These are phyloP conservation scores for Osmanthus fragrans DNA, from an alignment of 257 asterid species.

Conservation along the genomic window DNA sequence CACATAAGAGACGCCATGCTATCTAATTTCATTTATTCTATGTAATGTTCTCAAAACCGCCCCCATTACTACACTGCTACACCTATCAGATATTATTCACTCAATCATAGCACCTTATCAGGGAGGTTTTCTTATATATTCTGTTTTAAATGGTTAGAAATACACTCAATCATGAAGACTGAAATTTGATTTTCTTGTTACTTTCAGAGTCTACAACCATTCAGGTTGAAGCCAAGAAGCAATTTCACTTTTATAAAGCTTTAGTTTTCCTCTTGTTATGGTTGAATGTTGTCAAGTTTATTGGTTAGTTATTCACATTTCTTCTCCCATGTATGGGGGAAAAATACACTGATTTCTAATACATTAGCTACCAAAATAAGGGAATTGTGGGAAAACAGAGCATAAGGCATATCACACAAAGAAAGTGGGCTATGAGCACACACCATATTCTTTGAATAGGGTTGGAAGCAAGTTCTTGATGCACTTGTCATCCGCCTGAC, in stretches of 20 bases:
- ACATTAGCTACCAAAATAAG: conserved; percentile 4
- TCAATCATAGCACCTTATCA: background rate
- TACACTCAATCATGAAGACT: background rate
- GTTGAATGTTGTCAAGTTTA: background rate
- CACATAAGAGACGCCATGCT: background rate
- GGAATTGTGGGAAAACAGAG: background rate
- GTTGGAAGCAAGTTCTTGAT: conserved; percentile 68
- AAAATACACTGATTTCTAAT: conserved; percentile 1
- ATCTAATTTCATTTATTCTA: background rate
- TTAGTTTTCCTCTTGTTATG: background rate
- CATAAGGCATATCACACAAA: conserved; percentile 72
- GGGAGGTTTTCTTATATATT: background rate
- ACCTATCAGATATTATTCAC: background rate
- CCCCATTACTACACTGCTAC: background rate
- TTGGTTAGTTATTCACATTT: conserved; percentile 1
- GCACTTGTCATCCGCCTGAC: conserved; percentile 92
- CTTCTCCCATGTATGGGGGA: conserved; percentile 4
- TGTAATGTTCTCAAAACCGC: background rate
- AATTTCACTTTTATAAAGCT: conserved; percentile 7
- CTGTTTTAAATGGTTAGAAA: background rate
- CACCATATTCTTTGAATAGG: conserved; percentile 65
- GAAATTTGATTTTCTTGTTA: background rate
- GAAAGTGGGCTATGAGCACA: conserved; percentile 92
- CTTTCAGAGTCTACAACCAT: background rate
- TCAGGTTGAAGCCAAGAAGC: conserved; percentile 4